A percentile compares a stretch with the other conserved stretches of the same genome.
Conservation (phyloP, 768 basidiomycete genomes). For the Cantharellus anzutake region DNA sequence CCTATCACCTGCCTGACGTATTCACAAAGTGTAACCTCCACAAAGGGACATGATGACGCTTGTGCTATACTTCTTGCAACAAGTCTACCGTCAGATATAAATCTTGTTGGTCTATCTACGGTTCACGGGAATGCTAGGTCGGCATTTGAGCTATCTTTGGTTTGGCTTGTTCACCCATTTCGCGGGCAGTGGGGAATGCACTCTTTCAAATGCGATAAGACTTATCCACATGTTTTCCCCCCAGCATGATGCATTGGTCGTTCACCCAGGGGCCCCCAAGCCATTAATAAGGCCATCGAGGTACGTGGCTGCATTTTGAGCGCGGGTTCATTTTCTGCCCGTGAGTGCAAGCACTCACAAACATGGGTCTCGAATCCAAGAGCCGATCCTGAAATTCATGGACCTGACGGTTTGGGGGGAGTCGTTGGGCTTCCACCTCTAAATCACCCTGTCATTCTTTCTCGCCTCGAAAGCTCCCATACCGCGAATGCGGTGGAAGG, state of each 20-base stretch:
- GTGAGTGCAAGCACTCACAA: not conserved
- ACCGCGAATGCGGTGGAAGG: constrained; percentile 38
- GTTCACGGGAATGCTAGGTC: not conserved
- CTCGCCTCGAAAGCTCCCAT: not conserved
- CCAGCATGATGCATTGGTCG: constrained; percentile 27
- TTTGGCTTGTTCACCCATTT: not conserved
- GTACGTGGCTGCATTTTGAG: constrained; percentile 15
- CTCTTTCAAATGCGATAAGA: constrained; percentile 53
- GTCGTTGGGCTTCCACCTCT: constrained; percentile 50
- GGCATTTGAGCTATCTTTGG: not conserved
- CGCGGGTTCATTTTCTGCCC: not conserved
- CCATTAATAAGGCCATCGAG: constrained; percentile 45
- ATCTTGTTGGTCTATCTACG: constrained; percentile 68
- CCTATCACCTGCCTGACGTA: too few relatives aligned
- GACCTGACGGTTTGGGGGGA: constrained; percentile 64
- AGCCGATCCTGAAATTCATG: constrained; percentile 38
- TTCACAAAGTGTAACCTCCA: not conserved
- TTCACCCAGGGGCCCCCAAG: constrained; percentile 48
- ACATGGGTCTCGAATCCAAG: not conserved
- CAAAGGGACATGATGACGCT: constrained; percentile 78
- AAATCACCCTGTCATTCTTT: not conserved
- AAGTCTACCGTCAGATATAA: constrained; percentile 35
- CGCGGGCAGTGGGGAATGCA: constrained; percentile 26
- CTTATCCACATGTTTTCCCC: constrained; percentile 63
- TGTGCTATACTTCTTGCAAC: constrained; percentile 63